Evolutionary conservation across 305 asterid genomes (phyloP).

Genomic region (Solanum chacoense): DNA sequence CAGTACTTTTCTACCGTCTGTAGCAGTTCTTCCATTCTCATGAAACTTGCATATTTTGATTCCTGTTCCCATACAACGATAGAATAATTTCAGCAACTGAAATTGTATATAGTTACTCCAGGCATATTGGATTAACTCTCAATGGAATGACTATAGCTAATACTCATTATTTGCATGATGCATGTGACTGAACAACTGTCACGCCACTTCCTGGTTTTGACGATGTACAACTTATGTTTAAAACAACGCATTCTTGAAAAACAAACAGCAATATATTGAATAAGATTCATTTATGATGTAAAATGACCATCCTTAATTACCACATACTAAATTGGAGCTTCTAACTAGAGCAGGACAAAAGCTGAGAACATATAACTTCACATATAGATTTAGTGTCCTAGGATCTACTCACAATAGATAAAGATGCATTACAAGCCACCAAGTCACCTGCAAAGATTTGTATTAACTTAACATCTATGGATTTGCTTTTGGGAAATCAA

Average conservation of each 20-base stretch:
- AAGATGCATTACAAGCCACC: background rate
- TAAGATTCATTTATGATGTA: background rate
- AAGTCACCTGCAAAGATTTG: background rate
- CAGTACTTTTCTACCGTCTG: constrained; percentile 37
- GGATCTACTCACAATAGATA: background rate
- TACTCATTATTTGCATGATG: background rate
- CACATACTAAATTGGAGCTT: background rate
- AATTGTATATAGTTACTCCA: background rate
- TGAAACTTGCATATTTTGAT: constrained; percentile 16
- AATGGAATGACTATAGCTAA: background rate
- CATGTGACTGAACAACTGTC: background rate
- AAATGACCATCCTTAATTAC: background rate
- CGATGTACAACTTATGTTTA: background rate
- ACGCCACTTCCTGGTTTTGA: background rate
- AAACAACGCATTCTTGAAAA: background rate
- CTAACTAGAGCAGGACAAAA: background rate
- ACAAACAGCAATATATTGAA: background rate
- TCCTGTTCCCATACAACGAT: constrained; percentile 8
- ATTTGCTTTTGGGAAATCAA: background rate
- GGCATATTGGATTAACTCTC: background rate
- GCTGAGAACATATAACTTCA: background rate
- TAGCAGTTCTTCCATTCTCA: constrained; percentile 33
- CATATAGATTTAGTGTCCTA: background rate
- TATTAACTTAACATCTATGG: background rate
- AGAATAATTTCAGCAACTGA: background rate